phyloP scores from a whole-genome alignment of 2,329 filamentous ascomycete genomes.

The Chaetomium olivaceum region DNA sequence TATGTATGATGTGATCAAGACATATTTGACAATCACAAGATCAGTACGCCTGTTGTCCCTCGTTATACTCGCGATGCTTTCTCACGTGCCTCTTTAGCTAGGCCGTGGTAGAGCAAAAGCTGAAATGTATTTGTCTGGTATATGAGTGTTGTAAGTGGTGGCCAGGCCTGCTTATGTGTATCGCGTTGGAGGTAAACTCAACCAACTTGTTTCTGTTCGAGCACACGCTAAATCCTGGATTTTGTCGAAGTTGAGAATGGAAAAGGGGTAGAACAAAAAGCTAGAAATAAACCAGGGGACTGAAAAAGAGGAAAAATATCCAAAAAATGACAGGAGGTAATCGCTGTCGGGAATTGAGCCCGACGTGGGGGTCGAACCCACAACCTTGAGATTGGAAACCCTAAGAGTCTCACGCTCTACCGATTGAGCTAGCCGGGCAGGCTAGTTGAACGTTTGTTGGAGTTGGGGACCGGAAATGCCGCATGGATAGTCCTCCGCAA shows the following conservation, averaged over 20 bases:
- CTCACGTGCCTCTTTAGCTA: not conserved
- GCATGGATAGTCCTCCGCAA: not conserved
- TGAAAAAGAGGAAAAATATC: not conserved
- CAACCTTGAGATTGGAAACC: slow-evolving; percentile 25
- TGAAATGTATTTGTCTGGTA: too few species aligned
- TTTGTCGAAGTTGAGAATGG: too few species aligned
- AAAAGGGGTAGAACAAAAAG: too few species aligned
- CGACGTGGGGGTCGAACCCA: slow-evolving; percentile 28
- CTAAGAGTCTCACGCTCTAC: slow-evolving; percentile 73
- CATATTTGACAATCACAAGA: not conserved
- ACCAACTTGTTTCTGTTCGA: too few species aligned
- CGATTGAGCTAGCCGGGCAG: slow-evolving; percentile 65
- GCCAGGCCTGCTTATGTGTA: too few species aligned
- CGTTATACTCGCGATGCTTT: not conserved
- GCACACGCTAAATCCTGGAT: too few species aligned
- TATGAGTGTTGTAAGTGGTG: too few species aligned
- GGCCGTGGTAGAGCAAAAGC: too few species aligned
- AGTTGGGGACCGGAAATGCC: not conserved
- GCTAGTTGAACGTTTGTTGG: slow-evolving; percentile 13
- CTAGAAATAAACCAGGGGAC: too few species aligned
- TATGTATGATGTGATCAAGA: not conserved
- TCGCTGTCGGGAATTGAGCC: slow-evolving; percentile 25
- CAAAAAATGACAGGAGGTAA: slow-evolving; percentile 6
- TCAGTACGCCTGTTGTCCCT: not conserved
- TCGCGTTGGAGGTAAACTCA: too few species aligned